Percentiles rank a stretch among this genome's conserved stretches.
Evolutionary conservation across 2,329 filamentous ascomycete species (phyloP).

Genomic region (Colletotrichum orbiculare): DNA sequence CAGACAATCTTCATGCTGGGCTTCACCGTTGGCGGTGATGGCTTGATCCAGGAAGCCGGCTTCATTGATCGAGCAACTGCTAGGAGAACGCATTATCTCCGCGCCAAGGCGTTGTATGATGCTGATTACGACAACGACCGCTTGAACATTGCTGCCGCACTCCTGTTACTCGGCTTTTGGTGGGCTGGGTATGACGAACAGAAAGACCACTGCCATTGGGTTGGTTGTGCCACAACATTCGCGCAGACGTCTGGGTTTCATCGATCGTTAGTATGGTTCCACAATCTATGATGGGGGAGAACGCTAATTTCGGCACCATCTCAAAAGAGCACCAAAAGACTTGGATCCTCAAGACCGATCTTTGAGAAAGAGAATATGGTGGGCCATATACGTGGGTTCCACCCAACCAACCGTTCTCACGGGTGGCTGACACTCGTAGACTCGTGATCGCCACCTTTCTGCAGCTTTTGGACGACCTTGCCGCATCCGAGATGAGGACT

Average conservation of each 20-base stretch:
- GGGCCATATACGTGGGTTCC: constrained; percentile 24
- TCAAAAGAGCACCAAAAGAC: not conserved
- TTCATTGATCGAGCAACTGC: constrained; percentile 18
- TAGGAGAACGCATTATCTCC: constrained; percentile 19
- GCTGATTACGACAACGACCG: constrained; percentile 23
- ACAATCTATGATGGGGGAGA: not conserved
- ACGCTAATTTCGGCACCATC: not conserved
- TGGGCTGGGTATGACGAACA: constrained; percentile 24
- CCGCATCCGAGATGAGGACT: constrained; percentile 51
- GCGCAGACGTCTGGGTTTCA: constrained; percentile 29
- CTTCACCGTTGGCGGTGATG: constrained; percentile 22
- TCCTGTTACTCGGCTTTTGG: constrained; percentile 30
- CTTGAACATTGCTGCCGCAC: constrained; percentile 11
- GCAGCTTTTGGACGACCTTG: constrained; percentile 49
- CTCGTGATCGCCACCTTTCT: constrained; percentile 48
- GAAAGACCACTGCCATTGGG: constrained; percentile 32
- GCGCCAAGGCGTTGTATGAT: constrained; percentile 31
- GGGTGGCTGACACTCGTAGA: not conserved
- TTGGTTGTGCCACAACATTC: constrained; percentile 23
- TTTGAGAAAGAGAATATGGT: constrained; percentile 22
- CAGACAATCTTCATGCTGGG: constrained; percentile 12
- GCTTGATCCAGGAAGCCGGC: constrained; percentile 12
- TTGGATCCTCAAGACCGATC: constrained; percentile 2
- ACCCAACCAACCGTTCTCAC: not conserved
- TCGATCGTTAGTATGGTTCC: constrained; percentile 8